Conservation (phyloP, 805 yeast genomes). For the Lipomyces sp. region DNA sequence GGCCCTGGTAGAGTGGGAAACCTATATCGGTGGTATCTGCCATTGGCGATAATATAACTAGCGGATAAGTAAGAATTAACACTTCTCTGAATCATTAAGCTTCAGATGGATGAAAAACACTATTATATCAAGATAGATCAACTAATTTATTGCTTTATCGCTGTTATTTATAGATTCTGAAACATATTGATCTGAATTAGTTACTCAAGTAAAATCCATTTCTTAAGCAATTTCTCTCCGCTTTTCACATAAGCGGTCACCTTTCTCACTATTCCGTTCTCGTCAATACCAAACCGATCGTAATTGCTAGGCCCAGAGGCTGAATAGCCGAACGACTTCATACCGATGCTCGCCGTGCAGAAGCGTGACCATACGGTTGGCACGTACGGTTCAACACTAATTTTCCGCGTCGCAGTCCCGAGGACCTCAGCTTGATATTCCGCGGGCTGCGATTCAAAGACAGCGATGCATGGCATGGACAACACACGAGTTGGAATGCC, state of each 20-base stretch:
- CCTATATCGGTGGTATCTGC: no score
- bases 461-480: conserved; percentile 11
- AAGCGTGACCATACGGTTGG: conserved; percentile 15
- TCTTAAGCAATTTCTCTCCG: background rate
- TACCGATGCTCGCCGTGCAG: conserved; percentile 18
- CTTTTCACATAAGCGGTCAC: background rate
- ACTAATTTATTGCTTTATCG: no score
- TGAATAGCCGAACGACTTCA: conserved; percentile 14
- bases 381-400: conserved; percentile 12
- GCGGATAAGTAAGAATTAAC: no score
- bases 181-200: no score
- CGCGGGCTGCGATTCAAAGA: conserved; percentile 16
- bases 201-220: background rate
- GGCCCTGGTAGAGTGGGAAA: no score
- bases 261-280: conserved; percentile 4
- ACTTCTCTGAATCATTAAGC: no score
- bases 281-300: conserved; percentile 14
- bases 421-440: conserved; percentile 6
- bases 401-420: conserved; percentile 6
- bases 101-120: no score
- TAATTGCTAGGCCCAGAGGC: conserved; percentile 13
- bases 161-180: no score
- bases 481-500: conserved; percentile 11
- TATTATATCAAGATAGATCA: no score
- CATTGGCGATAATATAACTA: no score